Evolutionary conservation across 495 filamentous ascomycete species (phyloP).

Genomic region (Bathelium albidoporum): DNA sequence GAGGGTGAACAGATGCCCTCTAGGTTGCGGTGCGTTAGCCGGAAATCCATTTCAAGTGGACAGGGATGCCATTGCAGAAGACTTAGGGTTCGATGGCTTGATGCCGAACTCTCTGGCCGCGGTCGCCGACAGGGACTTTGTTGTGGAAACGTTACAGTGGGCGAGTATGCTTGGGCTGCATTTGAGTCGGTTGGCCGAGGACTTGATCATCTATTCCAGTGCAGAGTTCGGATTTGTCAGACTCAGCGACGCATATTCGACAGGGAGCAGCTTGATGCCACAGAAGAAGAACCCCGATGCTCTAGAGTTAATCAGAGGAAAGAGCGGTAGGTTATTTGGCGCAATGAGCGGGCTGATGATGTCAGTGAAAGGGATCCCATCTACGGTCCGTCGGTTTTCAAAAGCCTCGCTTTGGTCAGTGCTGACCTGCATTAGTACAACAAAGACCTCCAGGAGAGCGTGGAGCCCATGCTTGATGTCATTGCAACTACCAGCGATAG

Average conservation of each 20-base stretch:
- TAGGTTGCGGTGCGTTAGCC: constrained; percentile 81
- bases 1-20: constrained; percentile 67
- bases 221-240: constrained; percentile 75
- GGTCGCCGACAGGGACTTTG: constrained; percentile 80
- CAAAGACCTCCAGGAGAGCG: constrained; percentile 86
- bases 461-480: constrained; percentile 79
- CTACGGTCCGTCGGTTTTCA: constrained; percentile 35
- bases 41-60: constrained; percentile 89
- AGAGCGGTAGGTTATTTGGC: constrained; percentile 74
- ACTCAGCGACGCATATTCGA: constrained; percentile 77
- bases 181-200: constrained; percentile 78
- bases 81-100: constrained; percentile 76
- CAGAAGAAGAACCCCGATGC: constrained; percentile 82
- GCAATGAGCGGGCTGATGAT: constrained; percentile 83
- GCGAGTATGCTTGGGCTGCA: constrained; percentile 74
- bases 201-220: constrained; percentile 79
- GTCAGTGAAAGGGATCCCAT: constrained; percentile 79
- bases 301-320: constrained; percentile 80
- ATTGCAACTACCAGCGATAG: constrained; percentile 80
- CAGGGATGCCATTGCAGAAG: constrained; percentile 74
- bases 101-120: constrained; percentile 76
- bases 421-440: constrained; percentile 48
- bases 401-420: not conserved
- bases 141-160: constrained; percentile 88
- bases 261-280: constrained; percentile 79